Conservation (phyloP, 345 rosid species). For the Acer yangbiense region DNA sequence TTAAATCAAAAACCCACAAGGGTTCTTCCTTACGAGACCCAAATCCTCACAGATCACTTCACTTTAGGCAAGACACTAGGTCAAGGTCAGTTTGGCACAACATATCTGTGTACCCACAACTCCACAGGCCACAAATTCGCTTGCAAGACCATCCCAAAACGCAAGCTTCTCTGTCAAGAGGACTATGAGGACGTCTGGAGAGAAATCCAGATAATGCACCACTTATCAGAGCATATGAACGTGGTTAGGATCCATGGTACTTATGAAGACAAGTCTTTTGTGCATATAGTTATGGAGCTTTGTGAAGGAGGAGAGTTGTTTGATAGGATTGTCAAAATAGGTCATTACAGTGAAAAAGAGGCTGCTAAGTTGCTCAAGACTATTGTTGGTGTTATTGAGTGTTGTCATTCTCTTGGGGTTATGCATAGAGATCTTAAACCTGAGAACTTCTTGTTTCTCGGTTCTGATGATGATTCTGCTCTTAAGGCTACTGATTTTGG, state of each 20-base stretch:
- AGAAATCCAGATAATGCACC: slow-evolving; percentile 94
- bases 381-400: slow-evolving; percentile 77
- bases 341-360: slow-evolving; percentile 75
- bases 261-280: slow-evolving; percentile 49
- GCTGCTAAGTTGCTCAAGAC: slow-evolving; percentile 76
- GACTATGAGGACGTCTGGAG: slow-evolving; percentile 81
- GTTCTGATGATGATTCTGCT: slow-evolving; percentile 69
- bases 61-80: slow-evolving; percentile 59
- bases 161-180: slow-evolving; percentile 69
- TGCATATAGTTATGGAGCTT: slow-evolving; percentile 83
- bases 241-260: slow-evolving; percentile 65
- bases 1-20: slow-evolving; percentile 17
- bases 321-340: slow-evolving; percentile 67
- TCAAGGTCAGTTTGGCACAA: slow-evolving; percentile 80
- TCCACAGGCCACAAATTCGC: slow-evolving; percentile 50
- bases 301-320: slow-evolving; percentile 81
- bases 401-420: slow-evolving; percentile 79
- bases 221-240: slow-evolving; percentile 59
- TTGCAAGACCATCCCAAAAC: slow-evolving; percentile 81
- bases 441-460: slow-evolving; percentile 69
- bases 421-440: slow-evolving; percentile 84
- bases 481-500: slow-evolving; percentile 87
- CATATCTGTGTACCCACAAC: slow-evolving; percentile 64
- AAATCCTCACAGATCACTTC: slow-evolving; percentile 41
- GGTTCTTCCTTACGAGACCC: slow-evolving; percentile 29